These are phyloP conservation scores for Vitis labrusca DNA, from an alignment of 164 flowering plant species.

Conservation along the genomic window DNA sequence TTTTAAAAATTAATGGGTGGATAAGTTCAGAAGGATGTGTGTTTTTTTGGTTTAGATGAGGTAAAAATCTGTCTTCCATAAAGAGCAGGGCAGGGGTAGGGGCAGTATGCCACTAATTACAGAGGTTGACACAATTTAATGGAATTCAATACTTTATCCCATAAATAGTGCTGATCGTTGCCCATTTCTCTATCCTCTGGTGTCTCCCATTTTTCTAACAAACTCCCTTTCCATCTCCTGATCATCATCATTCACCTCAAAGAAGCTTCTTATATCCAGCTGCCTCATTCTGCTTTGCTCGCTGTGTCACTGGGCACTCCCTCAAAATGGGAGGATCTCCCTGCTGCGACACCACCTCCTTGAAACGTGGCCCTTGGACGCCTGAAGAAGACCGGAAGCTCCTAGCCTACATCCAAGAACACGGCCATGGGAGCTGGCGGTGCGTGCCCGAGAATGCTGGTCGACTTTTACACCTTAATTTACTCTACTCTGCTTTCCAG, in stretches of 20 bases:
- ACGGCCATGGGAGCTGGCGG: constrained; percentile 23
- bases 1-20: no score
- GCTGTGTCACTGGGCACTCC: not conserved
- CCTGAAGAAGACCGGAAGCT: constrained; percentile 17
- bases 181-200: not conserved
- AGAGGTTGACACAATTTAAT: no score
- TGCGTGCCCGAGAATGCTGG: constrained; percentile 13
- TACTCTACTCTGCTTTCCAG: no score
- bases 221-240: not conserved
- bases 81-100: no score
- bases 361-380: constrained; percentile 12
- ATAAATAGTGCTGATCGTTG: not conserved
- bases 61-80: no score
- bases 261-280: not conserved
- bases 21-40: no score
- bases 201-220: not conserved
- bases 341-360: not conserved
- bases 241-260: not conserved
- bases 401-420: not conserved
- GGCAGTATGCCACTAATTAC: no score
- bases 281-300: not conserved
- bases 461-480: not conserved
- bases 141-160: not conserved
- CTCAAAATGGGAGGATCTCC: constrained; percentile 15
- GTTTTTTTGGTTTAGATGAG: no score